These are phyloP conservation scores for Cytospora mali DNA, from an alignment of 2,329 filamentous ascomycete species.

Conservation along the genomic window DNA sequence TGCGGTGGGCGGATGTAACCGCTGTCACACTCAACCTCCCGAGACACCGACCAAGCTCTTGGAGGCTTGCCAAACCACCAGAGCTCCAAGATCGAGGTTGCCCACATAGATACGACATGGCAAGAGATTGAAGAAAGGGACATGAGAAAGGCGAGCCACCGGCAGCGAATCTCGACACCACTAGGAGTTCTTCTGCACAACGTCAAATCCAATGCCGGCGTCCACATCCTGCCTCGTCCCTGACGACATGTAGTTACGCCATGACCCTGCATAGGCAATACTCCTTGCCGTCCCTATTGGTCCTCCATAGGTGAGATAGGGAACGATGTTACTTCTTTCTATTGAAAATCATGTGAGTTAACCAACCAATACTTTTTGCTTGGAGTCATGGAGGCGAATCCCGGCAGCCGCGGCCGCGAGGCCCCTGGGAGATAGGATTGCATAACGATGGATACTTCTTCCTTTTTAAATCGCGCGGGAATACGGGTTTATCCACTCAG, in stretches of 20 bases:
- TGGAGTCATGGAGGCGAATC: background rate
- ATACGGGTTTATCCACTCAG: too few species aligned
- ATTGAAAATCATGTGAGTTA: background rate
- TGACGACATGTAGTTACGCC: background rate
- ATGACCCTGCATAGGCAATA: constrained; percentile 8
- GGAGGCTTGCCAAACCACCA: background rate
- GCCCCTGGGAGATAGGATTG: background rate
- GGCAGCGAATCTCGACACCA: background rate
- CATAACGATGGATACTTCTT: background rate
- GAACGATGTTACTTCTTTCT: background rate
- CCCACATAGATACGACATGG: background rate
- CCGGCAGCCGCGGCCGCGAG: too few species aligned
- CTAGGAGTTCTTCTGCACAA: background rate
- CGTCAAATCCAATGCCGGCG: too few species aligned
- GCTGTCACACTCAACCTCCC: constrained; percentile 13
- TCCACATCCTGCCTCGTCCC: background rate
- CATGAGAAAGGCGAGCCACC: background rate
- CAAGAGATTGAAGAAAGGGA: background rate
- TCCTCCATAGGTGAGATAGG: background rate
- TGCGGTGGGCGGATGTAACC: constrained; percentile 16
- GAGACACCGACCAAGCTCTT: background rate
- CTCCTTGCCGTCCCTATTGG: background rate
- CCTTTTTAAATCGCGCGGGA: too few species aligned
- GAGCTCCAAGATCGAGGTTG: constrained; percentile 2
- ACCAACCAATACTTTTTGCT: background rate